Percentiles rank a stretch among this genome's conserved stretches.
Evolutionary conservation across 202 grass and related monocot species (phyloP).

Genomic region (Musa balbisiana): DNA sequence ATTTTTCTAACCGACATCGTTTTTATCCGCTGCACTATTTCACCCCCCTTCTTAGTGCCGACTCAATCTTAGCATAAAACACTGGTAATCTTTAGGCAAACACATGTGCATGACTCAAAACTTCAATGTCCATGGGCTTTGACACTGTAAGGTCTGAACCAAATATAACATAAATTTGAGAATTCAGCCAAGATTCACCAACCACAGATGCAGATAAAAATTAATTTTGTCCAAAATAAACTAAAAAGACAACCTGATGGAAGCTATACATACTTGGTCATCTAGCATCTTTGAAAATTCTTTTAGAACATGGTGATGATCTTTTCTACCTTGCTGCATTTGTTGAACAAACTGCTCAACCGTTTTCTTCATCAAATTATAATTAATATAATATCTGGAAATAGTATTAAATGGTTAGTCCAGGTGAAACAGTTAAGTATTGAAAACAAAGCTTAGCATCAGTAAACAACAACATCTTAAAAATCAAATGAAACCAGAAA

Average conservation of each 20-base stretch:
- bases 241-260: not conserved
- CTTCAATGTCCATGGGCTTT: no score
- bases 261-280: slow-evolving; percentile 59
- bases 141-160: no score
- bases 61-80: no score
- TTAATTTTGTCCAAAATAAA: not conserved
- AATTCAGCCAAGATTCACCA: not conserved
- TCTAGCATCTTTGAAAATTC: slow-evolving; percentile 96
- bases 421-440: no score
- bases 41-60: no score
- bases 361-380: slow-evolving; percentile 98
- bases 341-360: slow-evolving; percentile 79
- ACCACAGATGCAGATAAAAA: not conserved
- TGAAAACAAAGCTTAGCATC: no score
- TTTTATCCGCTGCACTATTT: no score
- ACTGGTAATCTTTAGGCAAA: no score
- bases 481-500: no score
- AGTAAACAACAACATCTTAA: no score
- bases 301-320: slow-evolving; percentile 68
- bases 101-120: no score
- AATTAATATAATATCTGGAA: slow-evolving; percentile 93
- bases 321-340: slow-evolving; percentile 66
- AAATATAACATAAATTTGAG: not conserved
- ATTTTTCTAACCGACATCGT: no score
- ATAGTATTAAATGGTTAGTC: not conserved